phyloP scores from a whole-genome alignment of 2,329 filamentous ascomycete species.

The Exophiala mesophila region DNA sequence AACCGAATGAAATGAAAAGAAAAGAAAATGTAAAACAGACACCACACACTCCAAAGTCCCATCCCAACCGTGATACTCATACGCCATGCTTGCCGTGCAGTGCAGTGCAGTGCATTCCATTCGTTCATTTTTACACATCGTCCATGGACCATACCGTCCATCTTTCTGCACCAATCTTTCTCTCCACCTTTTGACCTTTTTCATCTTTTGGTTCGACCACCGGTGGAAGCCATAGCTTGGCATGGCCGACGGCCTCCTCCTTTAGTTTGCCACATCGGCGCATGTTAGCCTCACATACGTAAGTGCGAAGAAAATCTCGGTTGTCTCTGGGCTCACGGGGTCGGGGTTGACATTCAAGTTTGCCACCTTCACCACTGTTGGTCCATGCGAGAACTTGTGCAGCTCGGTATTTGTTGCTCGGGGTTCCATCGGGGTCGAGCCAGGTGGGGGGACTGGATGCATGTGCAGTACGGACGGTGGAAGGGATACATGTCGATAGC shows the following conservation, averaged over 20 bases:
- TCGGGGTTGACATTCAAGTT: constrained; percentile 35
- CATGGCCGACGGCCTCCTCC: constrained; percentile 49
- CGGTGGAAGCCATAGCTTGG: constrained; percentile 58
- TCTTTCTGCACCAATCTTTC: constrained; percentile 6
- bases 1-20: too few species aligned
- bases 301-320: constrained; percentile 58
- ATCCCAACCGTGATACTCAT: too few species aligned
- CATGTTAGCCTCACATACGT: constrained; percentile 66
- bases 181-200: not conserved
- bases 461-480: constrained; percentile 25
- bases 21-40: too few species aligned
- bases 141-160: constrained; percentile 17
- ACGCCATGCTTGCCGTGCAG: too few species aligned
- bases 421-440: constrained; percentile 27
- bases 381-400: constrained; percentile 15
- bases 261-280: constrained; percentile 58
- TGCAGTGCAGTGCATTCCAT: too few species aligned
- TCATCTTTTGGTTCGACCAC: constrained; percentile 32
- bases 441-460: constrained; percentile 32
- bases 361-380: constrained; percentile 4
- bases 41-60: too few species aligned
- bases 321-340: constrained; percentile 62
- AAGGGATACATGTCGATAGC: constrained; percentile 56
- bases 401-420: constrained; percentile 31
- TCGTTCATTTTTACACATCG: constrained; percentile 16